These are phyloP conservation scores for Skeletonema potamos DNA, from an alignment of 108 stramenopile species.

Conservation along the genomic window DNA sequence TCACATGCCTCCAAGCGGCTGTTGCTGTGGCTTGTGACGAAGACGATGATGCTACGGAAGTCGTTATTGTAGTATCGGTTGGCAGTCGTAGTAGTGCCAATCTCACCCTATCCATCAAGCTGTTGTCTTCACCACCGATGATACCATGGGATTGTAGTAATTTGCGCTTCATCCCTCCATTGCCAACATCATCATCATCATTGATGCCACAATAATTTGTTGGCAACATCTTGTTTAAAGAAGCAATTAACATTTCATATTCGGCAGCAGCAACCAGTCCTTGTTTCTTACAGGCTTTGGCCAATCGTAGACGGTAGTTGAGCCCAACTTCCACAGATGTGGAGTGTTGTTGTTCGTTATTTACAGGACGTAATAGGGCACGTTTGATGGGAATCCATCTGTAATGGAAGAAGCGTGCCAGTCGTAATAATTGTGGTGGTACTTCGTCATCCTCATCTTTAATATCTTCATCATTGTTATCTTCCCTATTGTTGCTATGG, in stretches of 20 bases:
- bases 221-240: conserved; percentile 2
- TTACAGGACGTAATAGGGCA: conserved; percentile 23
- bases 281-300: conserved; percentile 11
- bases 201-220: not conserved
- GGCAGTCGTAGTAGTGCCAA: conserved; percentile 33
- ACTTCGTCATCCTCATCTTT: conserved; percentile 16
- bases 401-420: conserved; percentile 31
- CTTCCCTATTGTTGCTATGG: not conserved
- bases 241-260: conserved; percentile 14
- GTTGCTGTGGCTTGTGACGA: conserved; percentile 3
- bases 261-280: conserved; percentile 30
- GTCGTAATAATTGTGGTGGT: conserved; percentile 17
- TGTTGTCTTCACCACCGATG: not conserved
- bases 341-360: not conserved
- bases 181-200: not conserved
- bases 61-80: conserved; percentile 6
- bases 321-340: conserved; percentile 10
- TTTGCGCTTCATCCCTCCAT: not conserved
- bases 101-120: conserved; percentile 25
- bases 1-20: conserved; percentile 26
- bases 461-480: not conserved
- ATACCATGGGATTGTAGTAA: not conserved
- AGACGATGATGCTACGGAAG: not conserved
- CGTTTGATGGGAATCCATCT: conserved; percentile 31
- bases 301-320: conserved; percentile 28